A percentile compares a stretch with the other conserved stretches of the same genome.
These are phyloP conservation scores for Hypoxylon sp. DNA, from an alignment of 2,329 filamentous ascomycete genomes.

Conservation along the genomic window DNA sequence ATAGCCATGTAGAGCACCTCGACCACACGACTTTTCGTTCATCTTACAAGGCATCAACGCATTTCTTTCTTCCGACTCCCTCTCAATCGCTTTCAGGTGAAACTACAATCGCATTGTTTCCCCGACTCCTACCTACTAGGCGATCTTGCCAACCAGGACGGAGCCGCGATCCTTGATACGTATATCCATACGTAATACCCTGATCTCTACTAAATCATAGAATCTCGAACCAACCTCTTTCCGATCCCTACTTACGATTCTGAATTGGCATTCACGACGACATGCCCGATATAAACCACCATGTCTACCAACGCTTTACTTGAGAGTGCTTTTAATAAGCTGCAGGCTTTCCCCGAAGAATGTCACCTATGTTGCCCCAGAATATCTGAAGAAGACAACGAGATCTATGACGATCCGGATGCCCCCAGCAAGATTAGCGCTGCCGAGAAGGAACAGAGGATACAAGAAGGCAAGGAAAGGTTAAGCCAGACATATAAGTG, in stretches of 20 bases:
- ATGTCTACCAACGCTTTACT: slow-evolving; percentile 52
- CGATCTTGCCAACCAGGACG: background rate
- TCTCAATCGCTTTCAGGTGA: slow-evolving; percentile 11
- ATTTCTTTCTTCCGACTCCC: slow-evolving; percentile 14
- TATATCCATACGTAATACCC: background rate
- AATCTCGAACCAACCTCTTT: background rate
- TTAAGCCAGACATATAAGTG: slow-evolving; percentile 76
- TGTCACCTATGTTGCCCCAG: slow-evolving; percentile 78
- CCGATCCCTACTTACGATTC: background rate
- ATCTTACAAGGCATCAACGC: background rate
- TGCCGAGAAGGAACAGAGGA: slow-evolving; percentile 67
- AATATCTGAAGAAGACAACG: slow-evolving; percentile 72
- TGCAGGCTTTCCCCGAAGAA: slow-evolving; percentile 43
- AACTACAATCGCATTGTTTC: background rate
- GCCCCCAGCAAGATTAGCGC: slow-evolving; percentile 63
- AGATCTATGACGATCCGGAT: slow-evolving; percentile 73
- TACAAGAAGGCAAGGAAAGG: slow-evolving; percentile 69
- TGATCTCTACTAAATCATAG: slow-evolving; percentile 1
- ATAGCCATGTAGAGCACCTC: slow-evolving; percentile 7
- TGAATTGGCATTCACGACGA: slow-evolving; percentile 29
- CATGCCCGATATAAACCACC: slow-evolving; percentile 45
- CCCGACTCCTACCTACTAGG: background rate
- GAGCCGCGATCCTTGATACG: background rate
- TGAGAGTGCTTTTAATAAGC: slow-evolving; percentile 49
- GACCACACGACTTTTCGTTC: background rate